Conservation (phyloP, 192 early-diverging fungal species). For the Coemansia nantahalensis region DNA sequence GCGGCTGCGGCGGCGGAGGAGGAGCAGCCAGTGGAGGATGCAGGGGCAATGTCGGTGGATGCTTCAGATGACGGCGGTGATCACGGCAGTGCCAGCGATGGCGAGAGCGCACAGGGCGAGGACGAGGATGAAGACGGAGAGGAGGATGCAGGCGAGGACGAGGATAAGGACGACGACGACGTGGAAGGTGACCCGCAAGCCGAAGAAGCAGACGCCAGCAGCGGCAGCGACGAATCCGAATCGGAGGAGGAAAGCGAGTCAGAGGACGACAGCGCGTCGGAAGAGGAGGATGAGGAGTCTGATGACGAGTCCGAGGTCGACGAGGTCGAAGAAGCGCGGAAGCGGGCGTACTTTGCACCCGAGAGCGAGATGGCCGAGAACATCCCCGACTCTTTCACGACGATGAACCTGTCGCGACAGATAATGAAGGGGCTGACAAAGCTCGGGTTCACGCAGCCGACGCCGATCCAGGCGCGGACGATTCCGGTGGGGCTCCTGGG, state of each 20-base stretch:
- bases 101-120: conserved; percentile 5
- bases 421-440: conserved; percentile 88
- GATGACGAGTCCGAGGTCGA: conserved; percentile 54
- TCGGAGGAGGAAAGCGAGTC: conserved; percentile 1
- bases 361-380: conserved; percentile 46
- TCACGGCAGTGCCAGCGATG: too few species aligned
- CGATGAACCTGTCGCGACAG: conserved; percentile 92
- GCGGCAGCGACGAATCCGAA: conserved; percentile 15
- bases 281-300: conserved; percentile 4
- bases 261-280: conserved; percentile 14
- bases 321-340: conserved; percentile 47
- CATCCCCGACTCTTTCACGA: conserved; percentile 78
- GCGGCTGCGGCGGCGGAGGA: too few species aligned
- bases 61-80: too few species aligned
- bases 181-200: not conserved
- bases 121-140: conserved; percentile 19
- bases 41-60: too few species aligned
- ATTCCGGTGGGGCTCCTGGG: conserved; percentile 95
- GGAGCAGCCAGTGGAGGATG: too few species aligned
- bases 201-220: not conserved
- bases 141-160: conserved; percentile 1
- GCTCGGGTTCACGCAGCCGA: conserved; percentile 90
- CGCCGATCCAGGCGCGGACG: conserved; percentile 86
- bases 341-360: conserved; percentile 52
- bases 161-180: conserved; percentile 4